Percentiles rank a stretch among this genome's conserved stretches.
phyloP scores from a whole-genome alignment of 2,329 filamentous ascomycete genomes.

The Akanthomyces muscarius region DNA sequence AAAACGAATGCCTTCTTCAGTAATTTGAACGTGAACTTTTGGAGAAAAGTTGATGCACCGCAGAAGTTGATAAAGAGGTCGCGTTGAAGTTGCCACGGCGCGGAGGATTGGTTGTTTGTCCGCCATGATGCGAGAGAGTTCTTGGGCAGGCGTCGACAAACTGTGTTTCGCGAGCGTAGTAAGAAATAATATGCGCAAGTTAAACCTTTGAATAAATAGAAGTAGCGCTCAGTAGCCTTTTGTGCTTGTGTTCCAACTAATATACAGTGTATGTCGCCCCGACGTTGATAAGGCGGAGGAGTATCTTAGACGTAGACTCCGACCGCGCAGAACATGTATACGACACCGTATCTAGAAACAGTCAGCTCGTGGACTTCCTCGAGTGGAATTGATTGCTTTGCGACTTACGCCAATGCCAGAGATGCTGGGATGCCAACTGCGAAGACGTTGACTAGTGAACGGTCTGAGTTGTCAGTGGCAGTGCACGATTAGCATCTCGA shows the following conservation, averaged over 20 bases:
- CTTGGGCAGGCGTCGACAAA: constrained; percentile 17
- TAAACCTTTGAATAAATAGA: constrained; percentile 22
- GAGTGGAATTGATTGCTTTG: constrained; percentile 11
- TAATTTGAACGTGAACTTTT: constrained; percentile 66
- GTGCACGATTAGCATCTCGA: background rate
- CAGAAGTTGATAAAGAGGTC: constrained; percentile 64
- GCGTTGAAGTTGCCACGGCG: constrained; percentile 72
- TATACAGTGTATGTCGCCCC: constrained; percentile 32
- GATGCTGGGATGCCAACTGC: constrained; percentile 82
- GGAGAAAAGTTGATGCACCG: constrained; percentile 57
- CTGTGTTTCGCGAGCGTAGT: constrained; percentile 20
- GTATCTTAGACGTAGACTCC: constrained; percentile 90
- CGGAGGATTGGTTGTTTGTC: constrained; percentile 57
- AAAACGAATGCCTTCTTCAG: constrained; percentile 79
- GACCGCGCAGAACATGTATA: constrained; percentile 98
- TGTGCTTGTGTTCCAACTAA: constrained; percentile 34
- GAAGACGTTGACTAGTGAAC: constrained; percentile 71
- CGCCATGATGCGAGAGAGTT: constrained; percentile 25
- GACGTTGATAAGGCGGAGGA: constrained; percentile 32
- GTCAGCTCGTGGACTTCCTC: constrained; percentile 20
- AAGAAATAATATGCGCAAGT: constrained; percentile 13
- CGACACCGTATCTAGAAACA: constrained; percentile 71
- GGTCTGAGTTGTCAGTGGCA: constrained; percentile 54
- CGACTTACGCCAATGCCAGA: constrained; percentile 77
- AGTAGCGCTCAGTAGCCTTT: constrained; percentile 29